Evolutionary conservation across 129 eudicot genomes (phyloP).

Genomic region (Pseudognaphalium luteoalbum): DNA sequence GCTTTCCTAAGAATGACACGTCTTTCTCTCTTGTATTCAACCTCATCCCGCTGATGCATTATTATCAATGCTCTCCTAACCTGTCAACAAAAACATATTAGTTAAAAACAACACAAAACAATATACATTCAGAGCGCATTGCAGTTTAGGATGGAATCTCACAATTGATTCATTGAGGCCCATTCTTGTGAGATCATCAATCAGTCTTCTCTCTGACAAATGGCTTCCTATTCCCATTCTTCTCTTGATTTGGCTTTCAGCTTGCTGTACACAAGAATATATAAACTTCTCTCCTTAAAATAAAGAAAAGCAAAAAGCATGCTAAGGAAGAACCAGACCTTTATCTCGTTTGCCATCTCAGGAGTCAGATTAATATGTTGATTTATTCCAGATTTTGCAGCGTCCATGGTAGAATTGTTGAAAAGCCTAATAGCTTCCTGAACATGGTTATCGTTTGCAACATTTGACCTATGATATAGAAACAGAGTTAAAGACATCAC

Average conservation of each 20-base stretch:
- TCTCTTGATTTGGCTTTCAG: slow-evolving; percentile 89
- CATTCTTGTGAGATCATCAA: slow-evolving; percentile 88
- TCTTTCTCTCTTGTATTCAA: slow-evolving; percentile 90
- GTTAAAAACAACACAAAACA: background rate
- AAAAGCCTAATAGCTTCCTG: slow-evolving; percentile 81
- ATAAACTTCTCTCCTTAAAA: background rate
- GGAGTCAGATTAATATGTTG: slow-evolving; percentile 87
- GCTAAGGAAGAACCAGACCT: slow-evolving; percentile 45
- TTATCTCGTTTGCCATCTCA: slow-evolving; percentile 90
- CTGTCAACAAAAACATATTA: slow-evolving; percentile 40
- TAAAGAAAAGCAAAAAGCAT: background rate
- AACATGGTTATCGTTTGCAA: slow-evolving; percentile 76
- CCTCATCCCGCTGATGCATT: slow-evolving; percentile 98
- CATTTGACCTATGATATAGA: slow-evolving; percentile 53
- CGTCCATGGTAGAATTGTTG: slow-evolving; percentile 88
- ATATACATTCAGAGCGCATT: background rate
- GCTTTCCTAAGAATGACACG: slow-evolving; percentile 79
- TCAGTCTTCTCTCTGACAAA: slow-evolving; percentile 91
- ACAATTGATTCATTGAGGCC: slow-evolving; percentile 88
- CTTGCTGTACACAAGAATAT: slow-evolving; percentile 59
- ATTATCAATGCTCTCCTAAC: slow-evolving; percentile 89
- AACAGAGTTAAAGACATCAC: slow-evolving; percentile 4
- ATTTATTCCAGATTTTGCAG: slow-evolving; percentile 89
- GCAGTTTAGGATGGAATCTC: slow-evolving; percentile 30
- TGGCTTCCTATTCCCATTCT: slow-evolving; percentile 98